These are phyloP conservation scores for Isatis tinctoria DNA, from an alignment of 345 rosid species.

Conservation along the genomic window DNA sequence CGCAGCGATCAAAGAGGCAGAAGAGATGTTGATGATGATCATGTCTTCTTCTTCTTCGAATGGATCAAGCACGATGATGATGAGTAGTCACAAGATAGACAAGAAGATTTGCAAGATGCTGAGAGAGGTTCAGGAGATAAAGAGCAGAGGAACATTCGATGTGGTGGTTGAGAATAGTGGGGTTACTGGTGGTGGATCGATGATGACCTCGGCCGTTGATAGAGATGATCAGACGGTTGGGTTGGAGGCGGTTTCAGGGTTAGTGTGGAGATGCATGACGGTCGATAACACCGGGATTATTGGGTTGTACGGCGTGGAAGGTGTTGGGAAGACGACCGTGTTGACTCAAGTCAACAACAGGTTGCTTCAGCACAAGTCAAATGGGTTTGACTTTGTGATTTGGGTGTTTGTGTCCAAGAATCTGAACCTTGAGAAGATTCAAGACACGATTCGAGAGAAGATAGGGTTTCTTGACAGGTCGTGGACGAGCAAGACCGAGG, in stretches of 20 bases:
- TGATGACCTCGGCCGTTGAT: constrained; percentile 21
- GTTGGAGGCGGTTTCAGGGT: constrained; percentile 27
- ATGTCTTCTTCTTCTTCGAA: constrained; percentile 27
- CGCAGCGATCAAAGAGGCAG: constrained; percentile 22
- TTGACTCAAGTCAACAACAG: constrained; percentile 37
- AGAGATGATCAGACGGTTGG: constrained; percentile 35
- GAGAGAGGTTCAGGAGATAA: constrained; percentile 23
- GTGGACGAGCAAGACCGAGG: constrained; percentile 28
- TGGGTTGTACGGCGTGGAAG: constrained; percentile 37
- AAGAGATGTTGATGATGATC: constrained; percentile 17
- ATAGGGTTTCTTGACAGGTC: constrained; percentile 32
- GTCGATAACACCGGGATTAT: constrained; percentile 31
- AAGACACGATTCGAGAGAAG: constrained; percentile 32
- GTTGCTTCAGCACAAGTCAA: constrained; percentile 13
- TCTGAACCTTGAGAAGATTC: constrained; percentile 31
- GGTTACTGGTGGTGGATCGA: constrained; percentile 13
- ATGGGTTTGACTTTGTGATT: constrained; percentile 37
- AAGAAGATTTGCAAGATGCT: constrained; percentile 24
- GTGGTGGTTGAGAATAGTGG: constrained; percentile 31
- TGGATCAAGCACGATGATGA: constrained; percentile 18
- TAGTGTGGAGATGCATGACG: constrained; percentile 31
- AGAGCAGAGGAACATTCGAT: constrained; percentile 28
- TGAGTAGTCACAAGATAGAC: constrained; percentile 21
- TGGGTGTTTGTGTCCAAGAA: constrained; percentile 38
- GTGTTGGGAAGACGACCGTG: constrained; percentile 44